Conservation (phyloP, 2,329 filamentous ascomycete genomes). For the Cladosporium austrohemisphaericum region DNA sequence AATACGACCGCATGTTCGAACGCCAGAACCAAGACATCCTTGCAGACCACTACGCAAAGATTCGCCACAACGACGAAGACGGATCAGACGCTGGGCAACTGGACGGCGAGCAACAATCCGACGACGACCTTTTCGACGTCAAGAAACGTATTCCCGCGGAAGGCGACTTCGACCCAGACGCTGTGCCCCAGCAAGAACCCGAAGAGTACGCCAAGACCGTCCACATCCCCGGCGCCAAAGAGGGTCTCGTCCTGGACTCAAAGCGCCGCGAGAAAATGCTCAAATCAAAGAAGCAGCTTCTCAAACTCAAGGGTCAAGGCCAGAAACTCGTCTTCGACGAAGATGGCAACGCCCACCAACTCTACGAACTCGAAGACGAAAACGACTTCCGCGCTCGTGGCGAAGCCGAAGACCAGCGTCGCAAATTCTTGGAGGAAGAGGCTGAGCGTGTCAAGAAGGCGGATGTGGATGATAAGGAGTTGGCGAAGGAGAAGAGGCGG, state of each 20-base stretch:
- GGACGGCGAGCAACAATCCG: constrained; percentile 38
- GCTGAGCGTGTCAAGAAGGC: constrained; percentile 65
- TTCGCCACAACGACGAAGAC: constrained; percentile 64
- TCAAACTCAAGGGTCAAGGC: constrained; percentile 83
- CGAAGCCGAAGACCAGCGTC: constrained; percentile 69
- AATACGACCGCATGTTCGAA: constrained; percentile 98
- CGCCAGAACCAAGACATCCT: constrained; percentile 92
- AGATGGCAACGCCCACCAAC: constrained; percentile 75
- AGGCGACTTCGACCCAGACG: constrained; percentile 45
- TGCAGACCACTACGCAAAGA: constrained; percentile 86
- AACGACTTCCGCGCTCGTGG: constrained; percentile 73
- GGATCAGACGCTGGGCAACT: constrained; percentile 53
- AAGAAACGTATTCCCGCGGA: constrained; percentile 54
- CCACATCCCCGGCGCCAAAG: constrained; percentile 60
- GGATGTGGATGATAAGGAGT: constrained; percentile 77
- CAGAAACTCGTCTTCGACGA: constrained; percentile 89
- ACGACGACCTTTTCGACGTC: constrained; percentile 79
- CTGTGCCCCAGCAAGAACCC: neutral
- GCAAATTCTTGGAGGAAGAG: constrained; percentile 74
- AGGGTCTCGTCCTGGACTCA: constrained; percentile 81
- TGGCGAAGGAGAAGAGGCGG: constrained; percentile 71
- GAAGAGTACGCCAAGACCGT: constrained; percentile 55
- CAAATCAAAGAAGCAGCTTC: constrained; percentile 87
- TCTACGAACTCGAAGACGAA: constrained; percentile 87
- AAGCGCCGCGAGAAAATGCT: constrained; percentile 95